Percentiles rank a stretch among this genome's conserved stretches.
Evolutionary conservation across 2,329 filamentous ascomycete species (phyloP).

Genomic region (Colletotrichum tropicale): DNA sequence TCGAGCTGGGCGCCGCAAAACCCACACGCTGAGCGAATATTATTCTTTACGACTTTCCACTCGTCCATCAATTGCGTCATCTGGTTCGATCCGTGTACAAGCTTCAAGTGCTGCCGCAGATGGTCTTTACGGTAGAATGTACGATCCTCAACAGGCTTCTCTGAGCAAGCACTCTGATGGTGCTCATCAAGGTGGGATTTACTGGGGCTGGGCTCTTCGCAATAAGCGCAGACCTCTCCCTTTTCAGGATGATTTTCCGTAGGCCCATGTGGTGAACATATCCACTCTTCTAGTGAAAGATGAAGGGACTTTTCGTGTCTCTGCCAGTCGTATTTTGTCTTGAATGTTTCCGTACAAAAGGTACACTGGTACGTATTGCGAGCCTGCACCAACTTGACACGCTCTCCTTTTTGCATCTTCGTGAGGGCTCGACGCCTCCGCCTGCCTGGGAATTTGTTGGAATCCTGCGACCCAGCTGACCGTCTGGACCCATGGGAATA

Average conservation of each 20-base stretch:
- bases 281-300: constrained; percentile 51
- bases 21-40: constrained; percentile 43
- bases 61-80: constrained; percentile 46
- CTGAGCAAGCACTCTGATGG: constrained; percentile 51
- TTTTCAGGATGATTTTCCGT: constrained; percentile 42
- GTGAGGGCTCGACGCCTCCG: neutral
- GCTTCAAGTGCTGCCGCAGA: constrained; percentile 44
- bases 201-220: constrained; percentile 34
- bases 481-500: constrained; percentile 32
- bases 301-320: constrained; percentile 55
- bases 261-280: constrained; percentile 42
- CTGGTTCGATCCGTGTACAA: constrained; percentile 45
- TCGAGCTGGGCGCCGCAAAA: constrained; percentile 41
- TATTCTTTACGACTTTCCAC: constrained; percentile 39
- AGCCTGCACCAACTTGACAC: neutral
- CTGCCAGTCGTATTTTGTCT: constrained; percentile 49
- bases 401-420: neutral
- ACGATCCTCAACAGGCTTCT: constrained; percentile 48
- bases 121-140: constrained; percentile 49
- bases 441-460: neutral
- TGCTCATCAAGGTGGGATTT: constrained; percentile 38
- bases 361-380: constrained; percentile 43
- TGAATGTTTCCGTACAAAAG: constrained; percentile 51
- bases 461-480: constrained; percentile 18
- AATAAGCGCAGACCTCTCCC: constrained; percentile 45